Percentiles rank a stretch among this genome's conserved stretches.
Evolutionary conservation across 2,329 filamentous ascomycete genomes (phyloP).

Genomic region (Coniochaeta ligniaria): DNA sequence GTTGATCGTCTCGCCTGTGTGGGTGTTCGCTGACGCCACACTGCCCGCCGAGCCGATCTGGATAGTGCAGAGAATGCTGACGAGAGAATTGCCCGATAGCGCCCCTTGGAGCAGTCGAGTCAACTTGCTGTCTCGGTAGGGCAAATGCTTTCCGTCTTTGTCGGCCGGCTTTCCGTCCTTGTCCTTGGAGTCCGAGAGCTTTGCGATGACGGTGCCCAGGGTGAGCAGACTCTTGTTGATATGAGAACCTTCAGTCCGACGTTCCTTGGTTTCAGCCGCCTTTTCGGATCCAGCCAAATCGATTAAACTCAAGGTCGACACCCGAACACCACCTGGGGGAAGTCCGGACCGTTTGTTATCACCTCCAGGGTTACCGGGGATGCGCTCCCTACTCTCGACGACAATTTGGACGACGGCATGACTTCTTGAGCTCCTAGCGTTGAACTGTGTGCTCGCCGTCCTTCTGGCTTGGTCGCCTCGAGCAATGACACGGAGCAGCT

Average conservation of each 20-base stretch:
- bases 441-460: constrained; percentile 94
- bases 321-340: constrained; percentile 80
- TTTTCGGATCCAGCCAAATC: constrained; percentile 95
- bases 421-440: constrained; percentile 91
- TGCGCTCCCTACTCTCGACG: constrained; percentile 88
- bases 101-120: constrained; percentile 88
- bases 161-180: constrained; percentile 66
- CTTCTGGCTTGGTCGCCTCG: constrained; percentile 85
- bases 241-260: constrained; percentile 88
- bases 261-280: constrained; percentile 90
- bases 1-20: constrained; percentile 85
- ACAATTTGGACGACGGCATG: constrained; percentile 98
- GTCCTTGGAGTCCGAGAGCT: constrained; percentile 83
- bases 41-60: constrained; percentile 76
- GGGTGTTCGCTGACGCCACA: constrained; percentile 61
- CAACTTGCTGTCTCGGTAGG: constrained; percentile 95
- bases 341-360: constrained; percentile 64
- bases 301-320: constrained; percentile 91
- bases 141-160: constrained; percentile 85
- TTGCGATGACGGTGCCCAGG: constrained; percentile 88
- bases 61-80: constrained; percentile 96
- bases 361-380: constrained; percentile 44
- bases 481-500: constrained; percentile 89
- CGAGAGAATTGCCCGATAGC: constrained; percentile 84
- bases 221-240: constrained; percentile 98